Percentiles rank a stretch among this genome's conserved stretches.
Evolutionary conservation across 805 yeast genomes (phyloP).

Genomic region (Candida alai): DNA sequence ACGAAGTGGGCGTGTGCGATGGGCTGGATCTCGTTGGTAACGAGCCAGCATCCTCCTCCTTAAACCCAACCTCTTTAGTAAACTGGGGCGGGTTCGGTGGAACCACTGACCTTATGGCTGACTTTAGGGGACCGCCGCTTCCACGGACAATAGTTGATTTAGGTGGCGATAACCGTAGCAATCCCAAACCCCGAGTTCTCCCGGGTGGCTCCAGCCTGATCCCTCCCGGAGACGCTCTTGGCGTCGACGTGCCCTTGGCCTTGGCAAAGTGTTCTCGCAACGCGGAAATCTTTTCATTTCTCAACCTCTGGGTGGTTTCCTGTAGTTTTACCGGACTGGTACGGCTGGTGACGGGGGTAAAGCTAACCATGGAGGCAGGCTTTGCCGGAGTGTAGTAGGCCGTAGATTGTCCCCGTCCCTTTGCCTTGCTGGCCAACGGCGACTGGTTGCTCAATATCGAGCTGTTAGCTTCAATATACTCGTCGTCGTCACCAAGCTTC

Average conservation of each 20-base stretch:
- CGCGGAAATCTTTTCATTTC: slow-evolving; percentile 31
- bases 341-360: slow-evolving; percentile 12
- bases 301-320: slow-evolving; percentile 35
- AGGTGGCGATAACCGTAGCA: not conserved
- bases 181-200: not conserved
- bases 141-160: not conserved
- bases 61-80: slow-evolving; percentile 1
- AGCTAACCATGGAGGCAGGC: not conserved
- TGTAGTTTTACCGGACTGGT: slow-evolving; percentile 35
- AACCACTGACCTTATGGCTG: slow-evolving; percentile 2
- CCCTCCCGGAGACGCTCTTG: slow-evolving; percentile 4
- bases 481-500: slow-evolving; percentile 7
- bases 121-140: too few species aligned
- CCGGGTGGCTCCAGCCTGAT: not conserved
- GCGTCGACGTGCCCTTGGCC: slow-evolving; percentile 17
- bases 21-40: slow-evolving; percentile 3
- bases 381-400: not conserved
- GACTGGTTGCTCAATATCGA: slow-evolving; percentile 24
- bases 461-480: slow-evolving; percentile 14
- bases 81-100: slow-evolving; percentile 21
- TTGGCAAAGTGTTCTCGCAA: slow-evolving; percentile 29
- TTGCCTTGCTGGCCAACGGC: slow-evolving; percentile 27
- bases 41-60: slow-evolving; percentile 4
- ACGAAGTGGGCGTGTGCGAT: slow-evolving; percentile 6
- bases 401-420: slow-evolving; percentile 4